Evolutionary conservation across 1,284 basidiomycete genomes (phyloP), one percentile per base, ranked within the genome.

Genomic region (Vanrija pseudolonga): DNA sequence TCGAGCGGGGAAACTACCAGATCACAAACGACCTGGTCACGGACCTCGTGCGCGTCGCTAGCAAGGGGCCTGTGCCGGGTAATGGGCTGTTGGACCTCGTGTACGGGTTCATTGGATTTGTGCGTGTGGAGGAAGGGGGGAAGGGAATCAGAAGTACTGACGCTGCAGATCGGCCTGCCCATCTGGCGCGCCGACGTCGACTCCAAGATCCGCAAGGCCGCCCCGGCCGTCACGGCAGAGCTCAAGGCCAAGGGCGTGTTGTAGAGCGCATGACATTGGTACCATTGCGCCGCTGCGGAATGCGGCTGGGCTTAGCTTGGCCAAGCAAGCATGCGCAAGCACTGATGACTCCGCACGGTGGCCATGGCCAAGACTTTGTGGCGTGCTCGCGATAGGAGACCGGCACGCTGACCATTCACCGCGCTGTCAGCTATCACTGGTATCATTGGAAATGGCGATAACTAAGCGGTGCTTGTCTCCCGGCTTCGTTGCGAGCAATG

Each of bases 1-100:
- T 94, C 17, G 80, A 85, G 61, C 82, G 80, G 24, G 87, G 87
- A 20, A 74, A 89, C 32, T 85, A 84, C 62, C 87, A 92, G 63
- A 90, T 93, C 62, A 84, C 87, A 0, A 84, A 82, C 37, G 86
- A 90, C 66, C 72, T 90, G 19, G 77, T 87, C 32, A 83, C 85
- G 3, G 77, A 82, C 51, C 63, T 92, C 23, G 86, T 94, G 74
- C 81, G 87, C 42, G 81, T 84, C 6, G 82, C 81, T 3, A 84
- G 84, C 6, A 82, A 86, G 20, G 90, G 89, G 4, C 77, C 83
- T 23, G 80, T 87, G 0, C 88, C 88, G 2, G 76, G 80, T 19
- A 84, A 84, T 64, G 86, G 84, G 65, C 64, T 80, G 36, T 58
- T 83, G 48, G 88, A 90, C 62, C 68, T 76, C 19, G 45, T 83